Conservation (phyloP, 352 stramenopile genomes). For the Phytophthora tentaculata region DNA sequence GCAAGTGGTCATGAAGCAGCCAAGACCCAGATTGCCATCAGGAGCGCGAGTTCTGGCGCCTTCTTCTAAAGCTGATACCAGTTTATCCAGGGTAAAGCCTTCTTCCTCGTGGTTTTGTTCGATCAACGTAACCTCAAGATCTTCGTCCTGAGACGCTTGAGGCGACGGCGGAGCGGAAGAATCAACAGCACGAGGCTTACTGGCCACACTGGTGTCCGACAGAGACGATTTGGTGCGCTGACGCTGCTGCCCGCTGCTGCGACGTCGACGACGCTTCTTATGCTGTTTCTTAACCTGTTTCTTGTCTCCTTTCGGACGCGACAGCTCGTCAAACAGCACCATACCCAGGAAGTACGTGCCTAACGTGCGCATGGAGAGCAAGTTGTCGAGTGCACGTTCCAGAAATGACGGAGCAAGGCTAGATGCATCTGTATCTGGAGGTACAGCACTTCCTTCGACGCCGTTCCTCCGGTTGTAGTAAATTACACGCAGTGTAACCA, state of each 20-base stretch:
- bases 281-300: conserved; percentile 16
- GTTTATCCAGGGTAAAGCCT: conserved; percentile 53
- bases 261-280: conserved; percentile 28
- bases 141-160: conserved; percentile 49
- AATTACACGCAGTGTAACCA: conserved; percentile 49
- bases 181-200: conserved; percentile 15
- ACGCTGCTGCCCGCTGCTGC: conserved; percentile 17
- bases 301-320: conserved; percentile 22
- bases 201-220: conserved; percentile 27
- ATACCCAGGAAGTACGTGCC: conserved; percentile 55
- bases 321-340: conserved; percentile 62
- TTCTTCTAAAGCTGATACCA: conserved; percentile 48
- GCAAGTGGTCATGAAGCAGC: conserved; percentile 57
- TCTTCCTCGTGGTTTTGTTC: conserved; percentile 42
- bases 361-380: conserved; percentile 62
- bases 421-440: conserved; percentile 4
- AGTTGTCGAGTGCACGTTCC: conserved; percentile 44
- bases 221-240: conserved; percentile 32
- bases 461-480: conserved; percentile 35
- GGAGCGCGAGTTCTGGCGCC: conserved; percentile 33
- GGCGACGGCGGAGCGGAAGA: conserved; percentile 31
- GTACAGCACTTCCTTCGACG: conserved; percentile 31
- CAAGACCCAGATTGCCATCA: conserved; percentile 52
- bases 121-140: conserved; percentile 68
- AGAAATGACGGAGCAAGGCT: conserved; percentile 29